Evolutionary conservation across 768 basidiomycete genomes (phyloP).

Genomic region (Hericium erinaceus): DNA sequence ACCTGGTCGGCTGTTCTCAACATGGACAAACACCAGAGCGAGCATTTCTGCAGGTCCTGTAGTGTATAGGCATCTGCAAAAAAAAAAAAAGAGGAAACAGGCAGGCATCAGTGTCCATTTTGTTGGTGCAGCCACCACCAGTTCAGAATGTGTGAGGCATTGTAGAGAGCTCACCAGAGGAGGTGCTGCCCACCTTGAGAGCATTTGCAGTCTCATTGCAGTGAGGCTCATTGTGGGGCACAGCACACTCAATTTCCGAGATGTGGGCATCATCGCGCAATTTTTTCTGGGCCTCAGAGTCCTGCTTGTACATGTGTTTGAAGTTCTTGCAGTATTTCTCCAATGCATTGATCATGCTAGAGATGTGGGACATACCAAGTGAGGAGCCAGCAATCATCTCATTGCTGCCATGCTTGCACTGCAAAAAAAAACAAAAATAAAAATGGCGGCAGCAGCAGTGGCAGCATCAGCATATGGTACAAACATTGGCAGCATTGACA

Average conservation of each 20-base stretch:
- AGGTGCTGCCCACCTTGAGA: not conserved
- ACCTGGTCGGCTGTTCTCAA: not conserved
- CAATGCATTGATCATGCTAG: not conserved
- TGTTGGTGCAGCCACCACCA: too few species aligned
- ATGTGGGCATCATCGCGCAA: not conserved
- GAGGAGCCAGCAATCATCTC: not conserved
- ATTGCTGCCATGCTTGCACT: too few species aligned
- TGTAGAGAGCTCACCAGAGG: not conserved
- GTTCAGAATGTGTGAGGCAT: too few species aligned
- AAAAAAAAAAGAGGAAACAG: too few species aligned
- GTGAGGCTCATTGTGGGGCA: not conserved
- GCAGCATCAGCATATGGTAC: too few species aligned
- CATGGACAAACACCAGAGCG: not conserved
- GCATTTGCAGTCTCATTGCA: not conserved
- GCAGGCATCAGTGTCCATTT: too few species aligned
- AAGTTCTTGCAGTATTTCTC: not conserved
- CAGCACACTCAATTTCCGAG: not conserved
- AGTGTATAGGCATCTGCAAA: not conserved
- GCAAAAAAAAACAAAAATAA: too few species aligned
- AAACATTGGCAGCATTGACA: too few species aligned
- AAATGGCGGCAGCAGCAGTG: too few species aligned
- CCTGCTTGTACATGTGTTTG: not conserved
- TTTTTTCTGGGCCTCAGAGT: not conserved
- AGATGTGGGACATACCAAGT: not conserved
- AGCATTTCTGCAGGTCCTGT: not conserved